These are phyloP conservation scores for Quercus wislizeni DNA, from an alignment of 306 rosid genomes.

Conservation along the genomic window DNA sequence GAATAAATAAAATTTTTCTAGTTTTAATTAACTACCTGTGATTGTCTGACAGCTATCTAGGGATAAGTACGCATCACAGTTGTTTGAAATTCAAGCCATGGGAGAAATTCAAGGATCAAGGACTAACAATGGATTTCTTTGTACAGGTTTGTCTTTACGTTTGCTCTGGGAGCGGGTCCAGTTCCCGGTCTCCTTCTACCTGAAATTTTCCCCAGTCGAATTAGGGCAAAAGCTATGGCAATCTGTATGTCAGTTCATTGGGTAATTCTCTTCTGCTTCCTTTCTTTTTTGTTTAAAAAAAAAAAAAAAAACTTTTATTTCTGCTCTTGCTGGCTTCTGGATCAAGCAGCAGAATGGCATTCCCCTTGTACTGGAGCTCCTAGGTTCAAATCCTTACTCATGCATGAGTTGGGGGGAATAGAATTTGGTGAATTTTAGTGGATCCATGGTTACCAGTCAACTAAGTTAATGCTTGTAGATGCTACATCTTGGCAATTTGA, in stretches of 20 bases:
- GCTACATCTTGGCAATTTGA: background rate
- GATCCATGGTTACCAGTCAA: background rate
- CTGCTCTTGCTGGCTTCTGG: constrained; percentile 4
- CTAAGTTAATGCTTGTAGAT: background rate
- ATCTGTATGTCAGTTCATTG: constrained; percentile 95
- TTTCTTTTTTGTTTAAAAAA: background rate
- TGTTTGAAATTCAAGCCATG: background rate
- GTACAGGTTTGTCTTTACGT: constrained; percentile 87
- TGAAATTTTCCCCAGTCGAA: constrained; percentile 85
- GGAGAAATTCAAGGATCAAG: constrained; percentile 2
- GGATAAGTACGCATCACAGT: background rate
- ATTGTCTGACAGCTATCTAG: constrained; percentile 1
- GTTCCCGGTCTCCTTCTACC: constrained; percentile 95
- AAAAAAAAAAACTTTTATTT: background rate
- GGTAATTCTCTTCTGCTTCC: constrained; percentile 54
- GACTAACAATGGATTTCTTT: constrained; percentile 5
- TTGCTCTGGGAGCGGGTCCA: constrained; percentile 98
- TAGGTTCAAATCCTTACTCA: background rate
- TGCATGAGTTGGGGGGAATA: background rate
- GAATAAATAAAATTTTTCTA: background rate
- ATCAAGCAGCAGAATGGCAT: background rate
- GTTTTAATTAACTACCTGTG: background rate
- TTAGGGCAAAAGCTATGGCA: constrained; percentile 97
- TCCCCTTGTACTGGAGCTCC: background rate
- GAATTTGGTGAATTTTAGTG: background rate